Conservation (phyloP, 495 filamentous ascomycete species). For the Penicillium canescens region DNA sequence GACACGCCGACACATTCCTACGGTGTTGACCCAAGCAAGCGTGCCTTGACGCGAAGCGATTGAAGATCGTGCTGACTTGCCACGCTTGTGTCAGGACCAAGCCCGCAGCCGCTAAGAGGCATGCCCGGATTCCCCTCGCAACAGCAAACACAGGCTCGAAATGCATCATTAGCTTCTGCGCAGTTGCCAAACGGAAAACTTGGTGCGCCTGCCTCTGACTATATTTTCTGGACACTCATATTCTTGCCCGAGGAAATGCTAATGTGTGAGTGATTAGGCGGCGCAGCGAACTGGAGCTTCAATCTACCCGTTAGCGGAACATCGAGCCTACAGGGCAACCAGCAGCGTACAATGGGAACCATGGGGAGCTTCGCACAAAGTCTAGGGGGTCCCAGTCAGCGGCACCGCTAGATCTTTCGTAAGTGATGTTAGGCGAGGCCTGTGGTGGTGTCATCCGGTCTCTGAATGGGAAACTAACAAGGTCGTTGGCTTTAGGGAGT, state of each 20-base stretch:
- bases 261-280: constrained; percentile 51
- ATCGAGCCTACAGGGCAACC: constrained; percentile 56
- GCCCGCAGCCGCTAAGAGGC: constrained; percentile 68
- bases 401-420: constrained; percentile 78
- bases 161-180: constrained; percentile 55
- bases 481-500: constrained; percentile 59
- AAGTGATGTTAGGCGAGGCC: constrained; percentile 45
- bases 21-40: constrained; percentile 15
- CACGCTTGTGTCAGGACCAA: constrained; percentile 50
- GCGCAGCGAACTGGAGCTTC: constrained; percentile 73
- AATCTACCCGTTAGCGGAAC: constrained; percentile 72
- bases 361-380: constrained; percentile 81
- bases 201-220: constrained; percentile 51
- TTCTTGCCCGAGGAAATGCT: constrained; percentile 18
- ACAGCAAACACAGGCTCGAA: constrained; percentile 64
- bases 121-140: constrained; percentile 71
- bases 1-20: constrained; percentile 20
- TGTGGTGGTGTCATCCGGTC: constrained; percentile 5
- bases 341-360: constrained; percentile 60
- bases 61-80: constrained; percentile 30
- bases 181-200: constrained; percentile 76
- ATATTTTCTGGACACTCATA: constrained; percentile 1
- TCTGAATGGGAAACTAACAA: constrained; percentile 15
- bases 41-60: constrained; percentile 6
- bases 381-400: constrained; percentile 74